These are phyloP conservation scores for Candida ascalaphidarum DNA, from an alignment of 805 yeast genomes.

Conservation along the genomic window DNA sequence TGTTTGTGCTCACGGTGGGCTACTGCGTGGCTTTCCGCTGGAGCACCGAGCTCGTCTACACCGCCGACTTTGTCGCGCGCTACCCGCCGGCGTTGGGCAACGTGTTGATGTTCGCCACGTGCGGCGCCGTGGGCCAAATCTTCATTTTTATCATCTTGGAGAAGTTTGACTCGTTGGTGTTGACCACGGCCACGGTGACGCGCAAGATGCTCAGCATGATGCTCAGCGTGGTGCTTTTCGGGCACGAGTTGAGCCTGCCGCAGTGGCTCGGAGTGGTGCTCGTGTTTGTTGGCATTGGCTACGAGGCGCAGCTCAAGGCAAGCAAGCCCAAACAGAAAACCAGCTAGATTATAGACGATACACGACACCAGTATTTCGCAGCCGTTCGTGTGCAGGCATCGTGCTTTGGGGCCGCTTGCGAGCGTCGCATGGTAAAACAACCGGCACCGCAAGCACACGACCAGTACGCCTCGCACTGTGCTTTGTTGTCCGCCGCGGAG, in stretches of 20 bases:
- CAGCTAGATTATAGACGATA: too few relatives aligned
- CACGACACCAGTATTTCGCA: too few relatives aligned
- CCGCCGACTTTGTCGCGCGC: slow-evolving; percentile 36
- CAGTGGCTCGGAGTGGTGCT: slow-evolving; percentile 78
- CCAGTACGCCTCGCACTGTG: too few relatives aligned
- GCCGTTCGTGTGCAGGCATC: too few relatives aligned
- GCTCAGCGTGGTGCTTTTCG: slow-evolving; percentile 76
- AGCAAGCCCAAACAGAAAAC: not conserved
- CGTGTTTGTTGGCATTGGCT: slow-evolving; percentile 81
- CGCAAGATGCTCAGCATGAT: slow-evolving; percentile 95
- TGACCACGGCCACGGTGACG: slow-evolving; percentile 92
- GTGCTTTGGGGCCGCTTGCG: too few relatives aligned
- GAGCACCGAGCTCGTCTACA: slow-evolving; percentile 38
- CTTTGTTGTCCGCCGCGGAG: too few relatives aligned
- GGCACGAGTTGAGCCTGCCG: slow-evolving; percentile 52
- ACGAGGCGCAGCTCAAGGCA: slow-evolving; percentile 50
- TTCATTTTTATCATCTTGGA: slow-evolving; percentile 83
- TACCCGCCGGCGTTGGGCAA: slow-evolving; percentile 54
- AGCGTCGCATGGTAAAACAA: too few relatives aligned
- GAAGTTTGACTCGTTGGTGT: slow-evolving; percentile 72
- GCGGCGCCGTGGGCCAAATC: slow-evolving; percentile 92
- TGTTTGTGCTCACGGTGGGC: slow-evolving; percentile 35
- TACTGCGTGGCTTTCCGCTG: slow-evolving; percentile 39
- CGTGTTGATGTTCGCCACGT: slow-evolving; percentile 55
- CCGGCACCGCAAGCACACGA: too few relatives aligned